Base-by-base conservation (phyloP, 495 filamentous ascomycete genomes). In the Daldinia concentrica region DNA sequence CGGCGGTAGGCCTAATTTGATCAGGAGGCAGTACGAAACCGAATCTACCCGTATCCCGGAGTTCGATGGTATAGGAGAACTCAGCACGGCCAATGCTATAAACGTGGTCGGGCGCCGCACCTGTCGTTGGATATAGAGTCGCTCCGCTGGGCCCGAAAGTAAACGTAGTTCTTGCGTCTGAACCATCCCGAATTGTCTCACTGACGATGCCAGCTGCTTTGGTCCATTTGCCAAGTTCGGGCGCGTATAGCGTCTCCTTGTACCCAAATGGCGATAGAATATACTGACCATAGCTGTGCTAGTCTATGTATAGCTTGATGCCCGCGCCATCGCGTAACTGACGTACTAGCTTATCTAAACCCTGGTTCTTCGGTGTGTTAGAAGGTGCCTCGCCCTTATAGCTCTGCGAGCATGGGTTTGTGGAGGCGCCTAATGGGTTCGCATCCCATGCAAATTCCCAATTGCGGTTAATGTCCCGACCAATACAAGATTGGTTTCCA, bases 381-480 rank as follows among this genome's bases (percentile, higher is more conserved):
- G 73, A 67, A 80, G 76, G 57, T 30, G 73, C 41, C 27, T 69
- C 52, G 30, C 85, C 85, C 58, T 79, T 82, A 73, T 82, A 87
- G 52, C 76, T 77, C 72, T 87, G 74, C 27, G 72, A 76, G 74
- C 85, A 86, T 12, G 84, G 84, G 55, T 84, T 74, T 3, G 82
- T 83, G 14, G 79, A 82, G 15, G 83, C 76, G 17, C 84, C 84
- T 19, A 73, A 79, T 14, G 77, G 67, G 9, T 75, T 75, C 15
- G 79, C 71, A 45, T 71, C 75, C 85, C 85, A 87, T 24, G 81
- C 73, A 57, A 78, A 83, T 26, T 79, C 77, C 82, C 85, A 87
- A 73, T 87, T 87, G 59, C 85, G 81, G 74, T 87, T 87, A 75
- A 85, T 82, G 66, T 87, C 85, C 9, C 77, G 77, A 11, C 85